phyloP scores from a whole-genome alignment of 768 basidiomycete species.

The Kwoniella pini region DNA sequence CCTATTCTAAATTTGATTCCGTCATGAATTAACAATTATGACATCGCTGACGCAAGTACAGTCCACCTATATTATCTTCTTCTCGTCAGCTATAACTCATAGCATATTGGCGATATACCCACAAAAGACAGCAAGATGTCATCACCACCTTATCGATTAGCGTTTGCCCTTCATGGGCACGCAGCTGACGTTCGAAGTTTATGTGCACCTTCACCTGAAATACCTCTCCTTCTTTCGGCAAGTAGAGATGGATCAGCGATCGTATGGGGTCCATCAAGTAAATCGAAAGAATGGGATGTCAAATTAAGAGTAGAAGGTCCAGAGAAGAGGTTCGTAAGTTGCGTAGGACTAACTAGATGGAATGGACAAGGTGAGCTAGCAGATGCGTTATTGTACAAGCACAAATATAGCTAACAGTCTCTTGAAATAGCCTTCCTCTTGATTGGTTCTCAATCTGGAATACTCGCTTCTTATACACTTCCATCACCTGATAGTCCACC shows the following conservation, averaged over 20 bases:
- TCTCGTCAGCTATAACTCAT: too few species aligned
- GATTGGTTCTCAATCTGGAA: slow-evolving; percentile 83
- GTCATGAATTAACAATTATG: not conserved
- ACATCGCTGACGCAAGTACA: slow-evolving; percentile 1
- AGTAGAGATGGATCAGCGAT: slow-evolving; percentile 91
- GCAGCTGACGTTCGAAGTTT: slow-evolving; percentile 79
- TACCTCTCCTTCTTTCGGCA: slow-evolving; percentile 71
- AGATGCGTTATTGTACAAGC: too few species aligned
- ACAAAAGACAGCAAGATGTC: slow-evolving; percentile 11
- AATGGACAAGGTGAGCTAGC: slow-evolving; percentile 52
- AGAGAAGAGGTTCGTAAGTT: slow-evolving; percentile 71
- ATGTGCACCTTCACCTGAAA: slow-evolving; percentile 69
- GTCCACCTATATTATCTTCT: too few species aligned
- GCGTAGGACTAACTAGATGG: slow-evolving; percentile 76
- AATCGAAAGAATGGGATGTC: slow-evolving; percentile 60
- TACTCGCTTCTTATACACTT: slow-evolving; percentile 70
- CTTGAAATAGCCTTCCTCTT: slow-evolving; percentile 84
- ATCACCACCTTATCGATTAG: slow-evolving; percentile 58
- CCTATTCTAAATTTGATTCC: not conserved
- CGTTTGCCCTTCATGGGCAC: slow-evolving; percentile 70
- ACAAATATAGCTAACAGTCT: too few species aligned
- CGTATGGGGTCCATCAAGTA: slow-evolving; percentile 64
- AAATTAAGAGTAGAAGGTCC: slow-evolving; percentile 45
- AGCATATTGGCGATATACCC: too few species aligned
- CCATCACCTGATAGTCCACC: slow-evolving; percentile 57